Conservation (phyloP, 1,139 yeast genomes). For the Blastobotrys serpentis region DNA sequence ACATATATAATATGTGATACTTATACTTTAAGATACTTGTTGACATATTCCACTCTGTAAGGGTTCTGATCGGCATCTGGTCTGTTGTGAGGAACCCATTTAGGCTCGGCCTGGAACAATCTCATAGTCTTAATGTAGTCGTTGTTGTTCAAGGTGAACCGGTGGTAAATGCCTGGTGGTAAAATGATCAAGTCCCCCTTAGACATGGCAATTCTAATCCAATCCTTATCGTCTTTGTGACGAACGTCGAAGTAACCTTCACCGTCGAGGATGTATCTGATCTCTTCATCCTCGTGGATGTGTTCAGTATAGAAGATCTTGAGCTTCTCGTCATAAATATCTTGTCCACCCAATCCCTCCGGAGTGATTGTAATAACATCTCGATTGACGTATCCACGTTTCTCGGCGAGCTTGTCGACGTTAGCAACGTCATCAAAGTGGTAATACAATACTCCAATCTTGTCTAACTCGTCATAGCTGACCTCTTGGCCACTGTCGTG, state of each 20-base stretch:
- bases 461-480: conserved; percentile 47
- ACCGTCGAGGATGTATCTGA: conserved; percentile 84
- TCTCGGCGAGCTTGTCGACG: conserved; percentile 64
- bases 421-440: conserved; percentile 52
- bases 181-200: conserved; percentile 59
- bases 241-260: conserved; percentile 92
- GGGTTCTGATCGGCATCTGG: conserved; percentile 48
- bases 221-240: conserved; percentile 53
- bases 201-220: conserved; percentile 73
- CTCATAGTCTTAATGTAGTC: conserved; percentile 75
- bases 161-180: conserved; percentile 92
- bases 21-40: conserved; percentile 9
- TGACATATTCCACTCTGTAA: conserved; percentile 45
- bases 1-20: too few relatives aligned
- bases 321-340: conserved; percentile 64
- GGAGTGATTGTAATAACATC: conserved; percentile 67
- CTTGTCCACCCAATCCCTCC: conserved; percentile 62
- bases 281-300: conserved; percentile 95
- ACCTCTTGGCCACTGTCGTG: conserved; percentile 72
- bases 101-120: conserved; percentile 90
- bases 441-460: conserved; percentile 70
- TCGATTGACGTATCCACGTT: conserved; percentile 75
- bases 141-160: conserved; percentile 70
- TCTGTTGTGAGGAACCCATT: conserved; percentile 88
- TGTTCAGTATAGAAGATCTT: conserved; percentile 79